A percentile compares a stretch with the other conserved stretches of the same genome.
These are phyloP conservation scores for Carallia pectinifolia DNA, from an alignment of 345 rosid species.

Conservation along the genomic window DNA sequence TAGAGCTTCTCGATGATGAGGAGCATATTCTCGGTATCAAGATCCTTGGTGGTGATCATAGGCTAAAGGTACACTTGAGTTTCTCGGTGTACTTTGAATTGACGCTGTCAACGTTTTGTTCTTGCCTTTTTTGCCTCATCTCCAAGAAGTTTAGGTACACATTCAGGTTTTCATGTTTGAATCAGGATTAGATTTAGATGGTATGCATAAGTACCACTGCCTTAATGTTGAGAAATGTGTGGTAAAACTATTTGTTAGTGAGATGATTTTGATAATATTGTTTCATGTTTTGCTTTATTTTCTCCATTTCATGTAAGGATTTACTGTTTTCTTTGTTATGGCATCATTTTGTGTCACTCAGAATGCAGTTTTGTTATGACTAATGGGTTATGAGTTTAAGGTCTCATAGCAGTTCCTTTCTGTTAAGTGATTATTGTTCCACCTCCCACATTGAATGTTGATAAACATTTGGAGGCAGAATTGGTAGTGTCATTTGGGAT, in stretches of 20 bases:
- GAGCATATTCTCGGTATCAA: constrained; percentile 76
- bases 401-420: background rate
- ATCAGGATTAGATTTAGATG: too few relatives aligned
- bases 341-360: background rate
- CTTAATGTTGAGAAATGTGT: too few relatives aligned
- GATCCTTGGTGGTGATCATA: constrained; percentile 94
- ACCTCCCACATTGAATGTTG: background rate
- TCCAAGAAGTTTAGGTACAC: too few relatives aligned
- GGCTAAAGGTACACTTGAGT: constrained; percentile 59
- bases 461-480: background rate
- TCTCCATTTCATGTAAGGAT: background rate
- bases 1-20: constrained; percentile 73
- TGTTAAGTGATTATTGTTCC: background rate
- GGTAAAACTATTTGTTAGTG: too few relatives aligned
- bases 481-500: background rate
- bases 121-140: background rate
- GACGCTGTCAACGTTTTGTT: background rate
- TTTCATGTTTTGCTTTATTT: background rate
- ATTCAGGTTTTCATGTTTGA: too few relatives aligned
- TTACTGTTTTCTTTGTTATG: background rate
- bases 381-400: background rate
- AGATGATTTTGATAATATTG: too few relatives aligned
- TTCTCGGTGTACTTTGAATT: background rate
- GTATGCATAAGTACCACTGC: too few relatives aligned
- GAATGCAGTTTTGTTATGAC: too few relatives aligned